Percentiles rank a stretch among this genome's conserved stretches.
phyloP scores from a whole-genome alignment of 2,329 filamentous ascomycete genomes.

The Pseudogymnoascus sp. region DNA sequence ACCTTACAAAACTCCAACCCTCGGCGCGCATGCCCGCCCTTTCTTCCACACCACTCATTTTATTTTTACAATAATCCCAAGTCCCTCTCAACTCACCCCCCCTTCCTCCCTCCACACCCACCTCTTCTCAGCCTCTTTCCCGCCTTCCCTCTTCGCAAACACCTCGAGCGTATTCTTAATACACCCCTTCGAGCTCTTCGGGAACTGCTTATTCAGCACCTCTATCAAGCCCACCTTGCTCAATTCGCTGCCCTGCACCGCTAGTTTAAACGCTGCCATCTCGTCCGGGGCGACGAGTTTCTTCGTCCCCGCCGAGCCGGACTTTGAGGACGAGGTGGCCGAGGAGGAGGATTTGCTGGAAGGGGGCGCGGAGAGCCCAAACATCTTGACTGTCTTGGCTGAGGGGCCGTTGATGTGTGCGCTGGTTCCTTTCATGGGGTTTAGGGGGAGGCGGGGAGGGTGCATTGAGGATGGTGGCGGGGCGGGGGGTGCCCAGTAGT shows the following conservation, averaged over 20 bases:
- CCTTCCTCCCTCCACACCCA: conserved; percentile 42
- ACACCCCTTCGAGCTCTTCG: conserved; percentile 58
- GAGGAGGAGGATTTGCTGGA: background rate
- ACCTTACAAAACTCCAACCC: too few relatives aligned
- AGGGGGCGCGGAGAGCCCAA: background rate
- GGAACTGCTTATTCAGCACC: conserved; percentile 65
- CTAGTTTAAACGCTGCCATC: conserved; percentile 49
- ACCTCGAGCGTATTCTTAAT: conserved; percentile 62
- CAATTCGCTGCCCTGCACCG: conserved; percentile 61
- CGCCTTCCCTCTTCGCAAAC: conserved; percentile 55
- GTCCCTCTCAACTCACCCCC: background rate
- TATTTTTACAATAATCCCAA: too few relatives aligned
- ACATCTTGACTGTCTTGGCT: background rate
- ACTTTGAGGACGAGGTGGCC: conserved; percentile 5
- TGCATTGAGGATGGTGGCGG: conserved; percentile 20
- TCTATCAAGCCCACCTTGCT: conserved; percentile 70
- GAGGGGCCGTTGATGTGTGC: conserved; percentile 12
- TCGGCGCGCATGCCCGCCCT: background rate
- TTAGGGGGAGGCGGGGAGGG: conserved; percentile 29
- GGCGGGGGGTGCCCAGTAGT: conserved; percentile 56
- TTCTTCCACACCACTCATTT: background rate
- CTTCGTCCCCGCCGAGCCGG: conserved; percentile 19
- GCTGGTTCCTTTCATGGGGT: conserved; percentile 21
- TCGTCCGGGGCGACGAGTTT: conserved; percentile 21
- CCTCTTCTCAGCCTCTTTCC: conserved; percentile 54